phyloP scores from a whole-genome alignment of 202 grass and related monocot genomes.

The Panicum virgatum region DNA sequence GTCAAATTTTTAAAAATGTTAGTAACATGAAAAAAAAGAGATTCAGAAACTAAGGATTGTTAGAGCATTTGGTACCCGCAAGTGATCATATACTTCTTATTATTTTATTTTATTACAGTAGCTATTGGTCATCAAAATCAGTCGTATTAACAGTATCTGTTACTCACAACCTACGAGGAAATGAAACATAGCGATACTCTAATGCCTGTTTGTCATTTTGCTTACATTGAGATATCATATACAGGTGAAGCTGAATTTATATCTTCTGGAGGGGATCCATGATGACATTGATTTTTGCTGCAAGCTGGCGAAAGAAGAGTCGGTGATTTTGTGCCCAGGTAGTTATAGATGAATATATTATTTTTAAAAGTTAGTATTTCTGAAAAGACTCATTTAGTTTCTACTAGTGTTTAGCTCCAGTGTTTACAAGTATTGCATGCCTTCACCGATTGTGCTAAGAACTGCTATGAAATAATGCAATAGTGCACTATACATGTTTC shows the following conservation, averaged over 20 bases:
- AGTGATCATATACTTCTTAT: too few relatives aligned
- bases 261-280: conserved; percentile 59
- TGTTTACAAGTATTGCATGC: not conserved
- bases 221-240: conserved; percentile 11
- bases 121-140: not conserved
- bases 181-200: not conserved
- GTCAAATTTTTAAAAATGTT: not conserved
- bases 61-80: too few relatives aligned
- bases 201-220: not conserved
- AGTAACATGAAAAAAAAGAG: not conserved
- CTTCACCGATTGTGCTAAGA: not conserved
- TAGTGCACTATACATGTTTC: not conserved
- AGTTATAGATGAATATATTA: not conserved
- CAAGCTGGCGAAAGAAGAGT: conserved; percentile 81
- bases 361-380: not conserved
- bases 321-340: conserved; percentile 74
- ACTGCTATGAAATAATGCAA: not conserved
- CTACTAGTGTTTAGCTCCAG: not conserved
- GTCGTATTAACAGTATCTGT: not conserved
- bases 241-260: conserved; percentile 72
- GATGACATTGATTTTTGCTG: conserved; percentile 85
- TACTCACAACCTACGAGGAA: not conserved
- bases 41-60: too few relatives aligned
- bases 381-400: too few relatives aligned
- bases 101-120: too few relatives aligned